A percentile compares a stretch with the other conserved stretches of the same genome.
Evolutionary conservation across 2,329 filamentous ascomycete genomes (phyloP).

Genomic region (Fonsecaea nubica): DNA sequence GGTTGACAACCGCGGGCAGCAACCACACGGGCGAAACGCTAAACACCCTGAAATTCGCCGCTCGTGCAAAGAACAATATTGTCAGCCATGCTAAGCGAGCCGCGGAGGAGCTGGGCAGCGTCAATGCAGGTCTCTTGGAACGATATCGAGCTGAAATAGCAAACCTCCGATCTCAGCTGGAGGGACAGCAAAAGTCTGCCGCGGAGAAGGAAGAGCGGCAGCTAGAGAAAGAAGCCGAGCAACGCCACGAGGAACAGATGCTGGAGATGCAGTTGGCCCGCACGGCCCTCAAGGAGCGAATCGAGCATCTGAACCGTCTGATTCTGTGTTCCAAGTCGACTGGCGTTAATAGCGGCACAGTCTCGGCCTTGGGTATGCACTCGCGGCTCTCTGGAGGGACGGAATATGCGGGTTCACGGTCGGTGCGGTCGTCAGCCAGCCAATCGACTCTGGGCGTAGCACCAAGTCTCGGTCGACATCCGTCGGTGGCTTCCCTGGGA

Average conservation of each 20-base stretch:
- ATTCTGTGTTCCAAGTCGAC: constrained; percentile 96
- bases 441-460: constrained; percentile 62
- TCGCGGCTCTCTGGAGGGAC: constrained; percentile 61
- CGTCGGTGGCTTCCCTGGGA: constrained; percentile 69
- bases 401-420: constrained; percentile 54
- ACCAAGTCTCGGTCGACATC: constrained; percentile 66
- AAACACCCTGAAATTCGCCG: constrained; percentile 96
- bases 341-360: constrained; percentile 84
- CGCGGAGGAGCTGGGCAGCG: constrained; percentile 78
- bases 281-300: constrained; percentile 94
- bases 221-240: constrained; percentile 78
- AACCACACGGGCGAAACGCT: constrained; percentile 86
- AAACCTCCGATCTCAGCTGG: constrained; percentile 79
- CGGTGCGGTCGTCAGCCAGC: constrained; percentile 72
- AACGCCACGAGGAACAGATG: constrained; percentile 95
- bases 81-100: constrained; percentile 95
- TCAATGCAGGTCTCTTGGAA: constrained; percentile 74
- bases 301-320: constrained; percentile 92
- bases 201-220: constrained; percentile 69
- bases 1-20: constrained; percentile 73
- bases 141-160: constrained; percentile 92
- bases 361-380: constrained; percentile 71
- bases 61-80: constrained; percentile 95
- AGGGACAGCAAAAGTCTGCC: constrained; percentile 75
- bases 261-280: constrained; percentile 97